Percentiles rank a stretch among this genome's conserved stretches.
These are phyloP conservation scores for Heliophila coronopifolia DNA, from an alignment of 441 rosid genomes.

Conservation along the genomic window DNA sequence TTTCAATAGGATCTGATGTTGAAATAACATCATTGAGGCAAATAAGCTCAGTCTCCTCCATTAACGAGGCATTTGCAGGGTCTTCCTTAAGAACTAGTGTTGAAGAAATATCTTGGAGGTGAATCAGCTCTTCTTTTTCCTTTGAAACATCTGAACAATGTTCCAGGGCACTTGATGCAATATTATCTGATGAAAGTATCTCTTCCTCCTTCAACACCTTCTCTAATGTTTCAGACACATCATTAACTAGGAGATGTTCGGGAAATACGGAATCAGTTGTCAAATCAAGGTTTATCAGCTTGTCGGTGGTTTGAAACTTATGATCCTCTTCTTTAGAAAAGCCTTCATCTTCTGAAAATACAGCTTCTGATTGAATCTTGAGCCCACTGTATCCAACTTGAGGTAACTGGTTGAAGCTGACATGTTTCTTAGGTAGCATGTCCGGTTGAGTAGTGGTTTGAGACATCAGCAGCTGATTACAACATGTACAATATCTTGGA, in stretches of 20 bases:
- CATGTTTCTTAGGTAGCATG: constrained; percentile 26
- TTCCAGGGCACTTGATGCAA: constrained; percentile 6
- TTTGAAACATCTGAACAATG: not conserved
- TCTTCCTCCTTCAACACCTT: constrained; percentile 28
- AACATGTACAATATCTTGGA: constrained; percentile 52
- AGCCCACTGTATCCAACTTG: constrained; percentile 63
- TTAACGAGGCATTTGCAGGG: not conserved
- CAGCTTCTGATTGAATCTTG: constrained; percentile 35
- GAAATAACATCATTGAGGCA: constrained; percentile 18
- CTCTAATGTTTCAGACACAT: constrained; percentile 23
- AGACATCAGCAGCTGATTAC: constrained; percentile 48
- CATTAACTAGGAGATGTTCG: constrained; percentile 35
- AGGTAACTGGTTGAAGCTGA: constrained; percentile 37
- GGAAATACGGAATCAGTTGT: constrained; percentile 21
- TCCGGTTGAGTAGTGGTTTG: constrained; percentile 29
- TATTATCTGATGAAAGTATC: constrained; percentile 12
- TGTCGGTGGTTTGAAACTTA: constrained; percentile 31
- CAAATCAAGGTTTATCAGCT: constrained; percentile 39
- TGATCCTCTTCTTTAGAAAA: constrained; percentile 21
- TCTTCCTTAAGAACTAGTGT: not conserved
- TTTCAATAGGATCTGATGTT: constrained; percentile 22
- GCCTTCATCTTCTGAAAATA: constrained; percentile 27
- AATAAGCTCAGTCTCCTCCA: constrained; percentile 16
- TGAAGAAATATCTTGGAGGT: not conserved
- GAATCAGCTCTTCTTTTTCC: not conserved